Evolutionary conservation across 1,139 yeast genomes (phyloP).

Genomic region (Scheffersomyces insectosa): DNA sequence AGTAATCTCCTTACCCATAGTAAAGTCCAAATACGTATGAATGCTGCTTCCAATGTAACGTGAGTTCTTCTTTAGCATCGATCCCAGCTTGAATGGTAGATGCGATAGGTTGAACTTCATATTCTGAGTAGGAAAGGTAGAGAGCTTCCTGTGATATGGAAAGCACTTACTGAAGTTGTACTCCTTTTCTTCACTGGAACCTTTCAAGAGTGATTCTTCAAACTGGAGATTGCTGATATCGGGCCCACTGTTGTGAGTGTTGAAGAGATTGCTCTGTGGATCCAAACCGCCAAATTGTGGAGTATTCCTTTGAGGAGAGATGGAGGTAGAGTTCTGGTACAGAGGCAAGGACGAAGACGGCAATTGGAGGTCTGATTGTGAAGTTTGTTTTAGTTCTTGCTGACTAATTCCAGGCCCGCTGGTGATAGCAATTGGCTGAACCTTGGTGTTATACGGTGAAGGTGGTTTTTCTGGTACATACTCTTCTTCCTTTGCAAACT

Average conservation of each 20-base stretch:
- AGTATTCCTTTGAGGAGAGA: conserved; percentile 5
- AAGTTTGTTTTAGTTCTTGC: background rate
- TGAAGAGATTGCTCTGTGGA: background rate
- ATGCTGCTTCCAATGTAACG: conserved; percentile 61
- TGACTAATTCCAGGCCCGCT: background rate
- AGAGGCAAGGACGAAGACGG: background rate
- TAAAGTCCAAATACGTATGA: conserved; percentile 39
- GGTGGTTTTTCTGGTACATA: conserved; percentile 1
- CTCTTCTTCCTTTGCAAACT: conserved; percentile 45
- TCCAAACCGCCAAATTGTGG: background rate
- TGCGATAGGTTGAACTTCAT: conserved; percentile 43
- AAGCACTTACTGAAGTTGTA: conserved; percentile 74
- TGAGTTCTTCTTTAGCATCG: conserved; percentile 41
- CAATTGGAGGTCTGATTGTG: background rate
- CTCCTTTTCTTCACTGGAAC: conserved; percentile 51
- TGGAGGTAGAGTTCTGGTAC: conserved; percentile 2
- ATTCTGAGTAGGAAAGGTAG: conserved; percentile 66
- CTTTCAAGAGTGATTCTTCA: conserved; percentile 25
- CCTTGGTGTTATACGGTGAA: conserved; percentile 4
- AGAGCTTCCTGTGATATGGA: conserved; percentile 74
- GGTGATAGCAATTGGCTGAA: conserved; percentile 11
- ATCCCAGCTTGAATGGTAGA: conserved; percentile 39
- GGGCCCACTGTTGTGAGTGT: too few relatives aligned
- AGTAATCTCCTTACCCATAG: conserved; percentile 49
- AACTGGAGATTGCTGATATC: conserved; percentile 8